Evolutionary conservation across 1,284 basidiomycete species (phyloP), one percentile per base, ranked within the genome.

Genomic region (Moesziomyces aphidis): DNA sequence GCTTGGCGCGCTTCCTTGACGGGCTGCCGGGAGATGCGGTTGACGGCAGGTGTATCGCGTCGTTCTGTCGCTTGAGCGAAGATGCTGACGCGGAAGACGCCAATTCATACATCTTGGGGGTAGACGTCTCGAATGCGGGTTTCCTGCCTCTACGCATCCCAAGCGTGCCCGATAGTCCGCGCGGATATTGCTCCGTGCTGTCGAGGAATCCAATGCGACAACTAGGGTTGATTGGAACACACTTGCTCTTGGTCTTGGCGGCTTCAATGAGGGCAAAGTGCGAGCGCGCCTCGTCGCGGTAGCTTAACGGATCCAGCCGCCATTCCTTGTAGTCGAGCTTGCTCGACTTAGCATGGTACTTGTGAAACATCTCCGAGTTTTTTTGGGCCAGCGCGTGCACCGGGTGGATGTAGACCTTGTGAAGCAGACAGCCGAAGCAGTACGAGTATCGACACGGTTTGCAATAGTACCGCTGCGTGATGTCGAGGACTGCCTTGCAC

Each of bases 151-250:
- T 42, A 22, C 49, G 55, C 1, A 53, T 36, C 11, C 61, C 65
- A 24, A 73, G 61, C 9, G 58, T 73, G 26, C 71, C 67, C 8
- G 60, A 64, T 3, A 71, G 51, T 3, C 73, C 73, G 5, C 55
- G 46, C 11, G 64, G 68, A 31, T 67, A 34, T 31, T 65, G 36
- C 3, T 46, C 50, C 23, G 73, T 52, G 9, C 55, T 43, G 42
- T 75, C 73, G 39, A 75, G 58, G 39, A 75, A 75, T 23, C 73
- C 73, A n/a, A 75, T 71, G 21, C 44, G 44, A 44, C 73, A 75
- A 3, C 9, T 28, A 5, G 36, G 8, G 31, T 50, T 54, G 22
- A 64, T 34, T 3, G 73, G 73, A 3, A 8, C 8, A 55, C 73
- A 67, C n/a, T 55, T 60, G 44, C 51, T 67, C 4, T 68, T 53